Conservation (phyloP, 768 basidiomycete species). For the Panellus pusillus region DNA sequence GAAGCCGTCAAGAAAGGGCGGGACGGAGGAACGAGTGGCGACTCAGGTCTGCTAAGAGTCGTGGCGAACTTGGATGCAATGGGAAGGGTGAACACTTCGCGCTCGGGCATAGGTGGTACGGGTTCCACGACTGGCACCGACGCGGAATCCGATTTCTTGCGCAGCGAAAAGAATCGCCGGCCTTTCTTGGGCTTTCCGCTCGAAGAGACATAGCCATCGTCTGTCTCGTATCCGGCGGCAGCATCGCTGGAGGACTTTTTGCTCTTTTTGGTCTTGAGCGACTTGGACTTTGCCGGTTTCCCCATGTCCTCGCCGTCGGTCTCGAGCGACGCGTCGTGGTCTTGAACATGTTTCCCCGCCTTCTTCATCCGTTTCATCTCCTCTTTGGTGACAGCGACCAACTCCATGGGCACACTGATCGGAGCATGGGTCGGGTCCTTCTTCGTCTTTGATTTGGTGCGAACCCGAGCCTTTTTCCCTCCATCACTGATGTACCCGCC, state of each 20-base stretch:
- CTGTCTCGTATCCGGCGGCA: slow-evolving; percentile 27
- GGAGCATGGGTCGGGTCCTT: slow-evolving; percentile 24
- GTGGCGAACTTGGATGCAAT: slow-evolving; percentile 51
- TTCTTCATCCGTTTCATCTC: slow-evolving; percentile 23
- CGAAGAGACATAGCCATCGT: slow-evolving; percentile 26
- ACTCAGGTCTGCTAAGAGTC: slow-evolving; percentile 20
- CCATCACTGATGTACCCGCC: slow-evolving; percentile 50
- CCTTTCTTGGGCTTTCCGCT: slow-evolving; percentile 31
- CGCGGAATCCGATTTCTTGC: slow-evolving; percentile 37
- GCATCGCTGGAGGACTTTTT: slow-evolving; percentile 9
- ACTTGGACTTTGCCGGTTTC: slow-evolving; percentile 11
- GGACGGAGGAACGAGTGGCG: slow-evolving; percentile 15
- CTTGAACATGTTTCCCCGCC: slow-evolving; percentile 24
- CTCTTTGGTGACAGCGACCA: slow-evolving; percentile 23
- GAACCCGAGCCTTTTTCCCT: slow-evolving; percentile 22
- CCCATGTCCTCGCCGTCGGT: slow-evolving; percentile 16
- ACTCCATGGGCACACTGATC: slow-evolving; percentile 25
- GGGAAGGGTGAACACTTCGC: slow-evolving; percentile 38
- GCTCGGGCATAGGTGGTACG: slow-evolving; percentile 28
- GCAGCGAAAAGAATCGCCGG: slow-evolving; percentile 44
- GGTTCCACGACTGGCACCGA: slow-evolving; percentile 24
- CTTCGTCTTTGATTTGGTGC: slow-evolving; percentile 29
- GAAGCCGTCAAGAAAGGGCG: slow-evolving; percentile 7
- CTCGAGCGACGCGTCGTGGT: slow-evolving; percentile 9
- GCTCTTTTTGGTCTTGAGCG: slow-evolving; percentile 24